Percentiles rank a stretch among this genome's conserved stretches.
Conservation (phyloP, 2,329 filamentous ascomycete genomes). For the Hypoxylon sp. region DNA sequence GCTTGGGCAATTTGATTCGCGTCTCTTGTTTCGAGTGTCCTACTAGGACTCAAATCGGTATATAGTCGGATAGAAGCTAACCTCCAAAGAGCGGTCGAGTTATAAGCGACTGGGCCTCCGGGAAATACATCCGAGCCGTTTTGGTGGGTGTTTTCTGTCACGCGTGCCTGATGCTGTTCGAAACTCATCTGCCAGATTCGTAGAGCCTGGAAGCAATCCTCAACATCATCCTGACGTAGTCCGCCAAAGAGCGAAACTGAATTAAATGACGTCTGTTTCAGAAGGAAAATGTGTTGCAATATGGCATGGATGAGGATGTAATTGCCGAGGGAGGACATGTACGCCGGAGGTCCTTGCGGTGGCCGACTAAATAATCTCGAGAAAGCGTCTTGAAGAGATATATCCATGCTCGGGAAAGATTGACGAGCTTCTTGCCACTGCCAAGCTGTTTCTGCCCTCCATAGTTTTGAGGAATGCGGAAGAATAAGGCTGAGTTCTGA, state of each 20-base stretch:
- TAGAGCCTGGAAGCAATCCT: conserved; percentile 68
- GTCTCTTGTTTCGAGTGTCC: conserved; percentile 75
- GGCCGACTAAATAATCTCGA: conserved; percentile 66
- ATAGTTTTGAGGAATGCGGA: conserved; percentile 67
- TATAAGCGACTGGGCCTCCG: conserved; percentile 74
- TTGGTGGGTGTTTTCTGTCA: conserved; percentile 62
- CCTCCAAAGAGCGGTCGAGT: conserved; percentile 71
- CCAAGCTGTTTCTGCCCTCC: conserved; percentile 69
- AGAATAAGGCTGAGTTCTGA: conserved; percentile 69
- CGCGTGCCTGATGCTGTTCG: conserved; percentile 67
- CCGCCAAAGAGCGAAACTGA: conserved; percentile 64
- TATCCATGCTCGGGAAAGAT: conserved; percentile 63
- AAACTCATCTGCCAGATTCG: conserved; percentile 71
- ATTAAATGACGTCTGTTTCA: conserved; percentile 72
- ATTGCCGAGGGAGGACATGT: conserved; percentile 73
- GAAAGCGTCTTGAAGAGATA: conserved; percentile 70
- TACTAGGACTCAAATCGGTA: conserved; percentile 72
- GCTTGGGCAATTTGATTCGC: conserved; percentile 71
- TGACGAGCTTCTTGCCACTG: conserved; percentile 72
- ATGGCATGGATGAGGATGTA: conserved; percentile 80
- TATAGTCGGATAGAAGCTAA: conserved; percentile 75
- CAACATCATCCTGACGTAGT: conserved; percentile 67
- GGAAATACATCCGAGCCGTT: conserved; percentile 64
- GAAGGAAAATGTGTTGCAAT: conserved; percentile 78
- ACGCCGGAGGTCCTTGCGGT: conserved; percentile 61